phyloP scores from a whole-genome alignment of 2,329 filamentous ascomycete species.

The Colletotrichum orbiculare region DNA sequence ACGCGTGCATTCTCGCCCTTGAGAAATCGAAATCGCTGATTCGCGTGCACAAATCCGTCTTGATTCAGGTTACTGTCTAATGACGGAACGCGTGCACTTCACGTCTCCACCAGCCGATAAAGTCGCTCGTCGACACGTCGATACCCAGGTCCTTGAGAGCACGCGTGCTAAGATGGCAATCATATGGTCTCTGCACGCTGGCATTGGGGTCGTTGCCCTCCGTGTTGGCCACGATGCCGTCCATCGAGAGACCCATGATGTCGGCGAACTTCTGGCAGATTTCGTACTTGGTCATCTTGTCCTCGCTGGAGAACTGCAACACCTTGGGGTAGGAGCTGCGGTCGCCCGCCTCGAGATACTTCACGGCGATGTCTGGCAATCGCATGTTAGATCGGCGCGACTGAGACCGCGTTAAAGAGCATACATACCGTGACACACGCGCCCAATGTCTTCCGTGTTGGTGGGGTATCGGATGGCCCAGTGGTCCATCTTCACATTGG shows the following conservation, averaged over 20 bases:
- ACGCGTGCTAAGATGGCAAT: constrained; percentile 86
- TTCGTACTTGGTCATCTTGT: constrained; percentile 88
- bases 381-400: constrained; percentile 29
- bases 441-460: constrained; percentile 86
- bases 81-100: constrained; percentile 69
- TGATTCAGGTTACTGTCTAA: constrained; percentile 44
- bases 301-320: constrained; percentile 88
- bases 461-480: constrained; percentile 88
- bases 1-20: background rate
- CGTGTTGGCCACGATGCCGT: constrained; percentile 75
- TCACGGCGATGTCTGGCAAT: constrained; percentile 72
- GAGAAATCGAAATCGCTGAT: background rate
- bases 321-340: constrained; percentile 70
- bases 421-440: constrained; percentile 74
- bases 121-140: constrained; percentile 78
- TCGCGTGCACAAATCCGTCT: background rate
- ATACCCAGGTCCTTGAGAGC: constrained; percentile 79
- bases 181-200: constrained; percentile 82
- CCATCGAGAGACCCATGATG: constrained; percentile 79
- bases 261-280: constrained; percentile 83
- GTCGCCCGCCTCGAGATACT: constrained; percentile 68
- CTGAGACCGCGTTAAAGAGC: no score
- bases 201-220: constrained; percentile 79
- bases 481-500: constrained; percentile 82
- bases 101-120: constrained; percentile 83